Evolutionary conservation across 2,329 filamentous ascomycete genomes (phyloP).

Genomic region (Pestalotiopsis sp.): DNA sequence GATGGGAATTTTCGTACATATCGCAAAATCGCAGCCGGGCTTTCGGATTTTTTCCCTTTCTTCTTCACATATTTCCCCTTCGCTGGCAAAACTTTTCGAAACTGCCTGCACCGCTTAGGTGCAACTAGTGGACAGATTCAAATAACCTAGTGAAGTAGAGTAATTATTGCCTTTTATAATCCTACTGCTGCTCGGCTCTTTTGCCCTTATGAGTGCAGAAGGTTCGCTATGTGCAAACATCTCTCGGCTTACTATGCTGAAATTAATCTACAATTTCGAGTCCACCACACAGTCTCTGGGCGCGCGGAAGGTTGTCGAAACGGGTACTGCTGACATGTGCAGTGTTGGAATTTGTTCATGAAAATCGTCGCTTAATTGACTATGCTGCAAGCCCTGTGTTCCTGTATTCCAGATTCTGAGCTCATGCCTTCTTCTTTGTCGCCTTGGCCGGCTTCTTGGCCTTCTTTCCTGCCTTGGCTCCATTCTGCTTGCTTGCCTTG

Average conservation of each 20-base stretch:
- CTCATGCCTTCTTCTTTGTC: constrained; percentile 42
- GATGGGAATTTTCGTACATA: neutral
- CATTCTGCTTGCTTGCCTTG: constrained; percentile 34
- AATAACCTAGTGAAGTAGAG: constrained; percentile 54
- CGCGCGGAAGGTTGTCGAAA: too few species aligned
- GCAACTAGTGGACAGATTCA: constrained; percentile 44
- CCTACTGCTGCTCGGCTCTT: constrained; percentile 47
- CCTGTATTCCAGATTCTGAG: neutral
- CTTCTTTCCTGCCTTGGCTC: constrained; percentile 26
- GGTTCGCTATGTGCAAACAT: constrained; percentile 68
- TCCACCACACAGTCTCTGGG: neutral
- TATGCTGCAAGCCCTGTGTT: neutral
- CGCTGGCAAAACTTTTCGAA: constrained; percentile 34
- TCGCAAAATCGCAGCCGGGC: constrained; percentile 1
- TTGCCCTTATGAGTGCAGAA: constrained; percentile 46
- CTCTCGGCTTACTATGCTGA: constrained; percentile 5
- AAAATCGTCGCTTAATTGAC: neutral
- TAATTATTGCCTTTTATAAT: constrained; percentile 60
- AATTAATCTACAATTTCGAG: neutral
- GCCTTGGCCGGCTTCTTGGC: constrained; percentile 36
- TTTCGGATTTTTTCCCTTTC: constrained; percentile 18
- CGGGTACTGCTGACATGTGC: neutral
- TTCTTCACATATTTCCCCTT: constrained; percentile 53
- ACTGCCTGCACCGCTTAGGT: constrained; percentile 34
- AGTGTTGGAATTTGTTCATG: neutral